Base-by-base conservation (phyloP, 2,329 filamentous ascomycete species). In the Zasmidium angulare region DNA sequence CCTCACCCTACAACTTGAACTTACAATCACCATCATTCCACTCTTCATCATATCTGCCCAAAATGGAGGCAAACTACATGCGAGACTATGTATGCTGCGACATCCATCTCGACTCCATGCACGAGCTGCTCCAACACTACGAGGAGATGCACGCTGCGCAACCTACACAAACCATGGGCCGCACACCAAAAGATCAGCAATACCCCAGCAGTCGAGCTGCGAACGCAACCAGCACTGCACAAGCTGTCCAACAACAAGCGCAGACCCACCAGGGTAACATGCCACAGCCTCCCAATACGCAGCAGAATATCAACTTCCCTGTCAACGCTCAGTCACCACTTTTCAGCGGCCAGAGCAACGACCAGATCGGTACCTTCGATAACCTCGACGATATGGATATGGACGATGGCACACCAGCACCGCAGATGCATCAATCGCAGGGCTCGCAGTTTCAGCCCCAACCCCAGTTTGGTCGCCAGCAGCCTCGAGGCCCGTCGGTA, bases 31-130 rank as follows among this genome's bases (percentile, higher is more conserved):
- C 95, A 0, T 97, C 93, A 1, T 96, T 91, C 70, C 93, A 98
- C 55, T 67, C 76, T 7, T 67, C 65, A 2, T 67, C 65, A 20
- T 67, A 67, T 54, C 63, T 67, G 17, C 65, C 65, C 14, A 67
- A 67, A 49, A 67, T 66, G 65, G 95, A 99, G 77, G 93, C 93
- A 62, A 95, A 93, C 72, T 99, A 97, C 75, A 96, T 98, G 91
- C 89, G 89, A 76, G 93, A 98, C 78, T 98, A 98, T 77, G 89
- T 89, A 54, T 99, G 95, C 79, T 99, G 95, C 77, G 92, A 92
- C 70, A 85, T 91, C 69, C 93, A 89, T 29, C 84, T 97, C 66
- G 89, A 93, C 22, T 96, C 93, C 53, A 84, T 99, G 67, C 95
- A 99, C 78, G 95, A 98, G 72, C 82, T 99, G 50, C 81, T 99